These are phyloP conservation scores for Vigna angularis DNA, from an alignment of 306 rosid genomes.

Conservation along the genomic window DNA sequence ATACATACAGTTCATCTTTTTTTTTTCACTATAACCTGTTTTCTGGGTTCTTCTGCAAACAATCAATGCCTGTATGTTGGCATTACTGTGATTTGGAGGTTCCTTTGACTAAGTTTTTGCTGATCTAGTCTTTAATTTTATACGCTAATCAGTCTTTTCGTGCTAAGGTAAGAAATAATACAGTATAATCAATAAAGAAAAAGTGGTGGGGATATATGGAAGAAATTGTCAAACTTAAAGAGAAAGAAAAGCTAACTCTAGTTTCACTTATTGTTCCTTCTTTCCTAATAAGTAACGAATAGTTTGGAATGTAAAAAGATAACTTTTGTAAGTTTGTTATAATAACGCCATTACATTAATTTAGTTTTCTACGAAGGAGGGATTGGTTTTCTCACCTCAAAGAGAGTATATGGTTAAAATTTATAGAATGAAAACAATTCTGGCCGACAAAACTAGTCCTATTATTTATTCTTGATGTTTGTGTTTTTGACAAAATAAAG, in stretches of 20 bases:
- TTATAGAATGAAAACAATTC: not conserved
- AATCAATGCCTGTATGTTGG: not conserved
- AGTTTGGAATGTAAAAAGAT: not conserved
- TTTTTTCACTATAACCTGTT: not conserved
- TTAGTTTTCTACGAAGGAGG: not conserved
- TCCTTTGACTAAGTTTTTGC: slow-evolving; percentile 35
- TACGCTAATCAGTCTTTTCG: slow-evolving; percentile 23
- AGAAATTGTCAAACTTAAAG: not conserved
- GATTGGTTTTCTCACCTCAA: not conserved
- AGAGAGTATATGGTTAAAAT: not conserved
- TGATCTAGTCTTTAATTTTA: not conserved
- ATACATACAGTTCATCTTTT: not conserved
- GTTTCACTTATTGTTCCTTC: not conserved
- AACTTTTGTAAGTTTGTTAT: not conserved
- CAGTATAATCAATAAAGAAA: not conserved
- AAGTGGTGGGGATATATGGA: not conserved
- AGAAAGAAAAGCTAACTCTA: not conserved
- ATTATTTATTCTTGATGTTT: not conserved
- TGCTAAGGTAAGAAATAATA: not conserved
- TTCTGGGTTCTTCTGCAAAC: not conserved
- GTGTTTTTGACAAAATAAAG: not conserved
- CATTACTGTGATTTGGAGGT: slow-evolving; percentile 13
- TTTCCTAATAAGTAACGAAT: not conserved
- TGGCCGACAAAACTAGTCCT: not conserved
- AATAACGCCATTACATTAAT: not conserved